Evolutionary conservation across 1,284 basidiomycete genomes (phyloP), one percentile per base, ranked within the genome.

Genomic region (Ceratobasidium sp.): DNA sequence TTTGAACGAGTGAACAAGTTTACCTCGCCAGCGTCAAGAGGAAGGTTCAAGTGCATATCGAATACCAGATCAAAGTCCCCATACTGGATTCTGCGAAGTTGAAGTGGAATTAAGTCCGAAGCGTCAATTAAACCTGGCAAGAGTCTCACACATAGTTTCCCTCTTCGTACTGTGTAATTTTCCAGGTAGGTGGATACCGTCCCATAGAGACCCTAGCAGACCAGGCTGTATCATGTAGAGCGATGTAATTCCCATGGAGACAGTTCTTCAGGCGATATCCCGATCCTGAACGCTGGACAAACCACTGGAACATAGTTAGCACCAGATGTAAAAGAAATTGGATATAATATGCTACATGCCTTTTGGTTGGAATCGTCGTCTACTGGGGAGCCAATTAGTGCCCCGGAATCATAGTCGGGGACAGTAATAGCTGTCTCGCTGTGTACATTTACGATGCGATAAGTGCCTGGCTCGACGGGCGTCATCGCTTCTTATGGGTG

Each of bases 361-460:
- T n/a, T n/a, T n/a, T n/a, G n/a, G n/a, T n/a, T n/a, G n/a, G n/a
- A n/a, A n/a, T n/a, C n/a, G n/a, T n/a, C n/a, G n/a, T n/a, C n/a
- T n/a, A n/a, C n/a, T n/a, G n/a, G n/a, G n/a, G n/a, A n/a, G n/a
- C n/a, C n/a, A n/a, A n/a, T n/a, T n/a, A n/a, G n/a, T n/a, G n/a
- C n/a, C n/a, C n/a, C n/a, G n/a, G n/a, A n/a, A n/a, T n/a, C n/a
- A n/a, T n/a, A n/a, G 36, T 57, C 66, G 4, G 66, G 53, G 22
- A 69, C 53, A 15, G 50, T 53, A 24, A 69, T 11, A 14, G 66
- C 66, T 22, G 33, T 69, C 3, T 41, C 33, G 17, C 51, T 9
- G 24, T 53, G 44, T 1, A 69, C 17, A 47, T 69, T 69, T n/a
- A 69, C 36, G 22, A 69, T 57, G 5, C 66, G 51, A 41, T 69